Evolutionary conservation across 2,329 filamentous ascomycete species (phyloP).

Genomic region (Dactylellina parvicollis): DNA sequence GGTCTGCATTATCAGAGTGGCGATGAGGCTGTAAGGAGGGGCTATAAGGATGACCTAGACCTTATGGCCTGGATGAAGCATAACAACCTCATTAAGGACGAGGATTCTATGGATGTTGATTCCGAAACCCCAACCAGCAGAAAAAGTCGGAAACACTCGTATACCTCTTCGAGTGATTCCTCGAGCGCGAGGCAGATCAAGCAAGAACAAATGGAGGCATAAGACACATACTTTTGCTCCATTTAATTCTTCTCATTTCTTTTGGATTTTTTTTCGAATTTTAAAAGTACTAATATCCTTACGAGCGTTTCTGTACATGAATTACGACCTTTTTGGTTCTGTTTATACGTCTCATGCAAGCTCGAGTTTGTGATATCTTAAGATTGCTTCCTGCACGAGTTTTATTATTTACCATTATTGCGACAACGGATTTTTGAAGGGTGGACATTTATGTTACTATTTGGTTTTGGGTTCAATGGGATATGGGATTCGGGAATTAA

Average conservation of each 20-base stretch:
- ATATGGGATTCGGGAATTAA: neutral
- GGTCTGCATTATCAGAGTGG: slow-evolving; percentile 43
- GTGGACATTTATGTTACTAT: neutral
- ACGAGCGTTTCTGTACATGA: neutral
- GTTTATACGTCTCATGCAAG: too few relatives aligned
- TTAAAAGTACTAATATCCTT: too few relatives aligned
- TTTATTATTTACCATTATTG: neutral
- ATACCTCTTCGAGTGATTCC: slow-evolving; percentile 37
- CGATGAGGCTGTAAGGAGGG: slow-evolving; percentile 12
- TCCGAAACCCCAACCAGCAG: slow-evolving; percentile 17
- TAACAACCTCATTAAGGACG: slow-evolving; percentile 24
- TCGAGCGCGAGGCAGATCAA: slow-evolving; percentile 49
- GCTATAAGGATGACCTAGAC: slow-evolving; percentile 38
- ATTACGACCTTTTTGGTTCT: neutral
- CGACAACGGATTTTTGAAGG: neutral
- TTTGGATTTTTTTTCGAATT: slow-evolving; percentile 8
- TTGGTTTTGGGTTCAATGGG: neutral
- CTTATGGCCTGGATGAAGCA: slow-evolving; percentile 49
- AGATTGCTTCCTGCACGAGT: neutral
- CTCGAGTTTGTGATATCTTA: too few relatives aligned
- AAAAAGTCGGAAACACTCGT: slow-evolving; percentile 32
- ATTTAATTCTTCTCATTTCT: neutral
- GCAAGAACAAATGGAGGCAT: slow-evolving; percentile 40
- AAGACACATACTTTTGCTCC: neutral
- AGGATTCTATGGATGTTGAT: slow-evolving; percentile 39